Evolutionary conservation across 2,329 filamentous ascomycete species (phyloP).

Genomic region (Cladophialophora carrionii): DNA sequence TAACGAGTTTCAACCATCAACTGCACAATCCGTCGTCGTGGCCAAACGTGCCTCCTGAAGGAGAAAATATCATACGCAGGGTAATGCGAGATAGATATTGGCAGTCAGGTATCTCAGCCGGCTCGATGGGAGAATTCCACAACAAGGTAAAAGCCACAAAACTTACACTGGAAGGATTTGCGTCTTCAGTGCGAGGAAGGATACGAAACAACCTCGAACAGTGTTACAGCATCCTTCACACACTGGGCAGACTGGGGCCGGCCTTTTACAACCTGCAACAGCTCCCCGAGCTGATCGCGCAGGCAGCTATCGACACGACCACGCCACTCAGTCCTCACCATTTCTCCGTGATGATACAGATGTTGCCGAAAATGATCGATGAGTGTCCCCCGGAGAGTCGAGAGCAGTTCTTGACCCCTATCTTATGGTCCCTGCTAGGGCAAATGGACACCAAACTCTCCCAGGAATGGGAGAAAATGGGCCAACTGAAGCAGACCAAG

Average conservation of each 20-base stretch:
- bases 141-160: slow-evolving; percentile 87
- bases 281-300: slow-evolving; percentile 78
- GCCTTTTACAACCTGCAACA: slow-evolving; percentile 90
- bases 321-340: slow-evolving; percentile 87
- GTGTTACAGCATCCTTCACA: slow-evolving; percentile 91
- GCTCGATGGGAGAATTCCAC: slow-evolving; percentile 96
- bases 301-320: slow-evolving; percentile 81
- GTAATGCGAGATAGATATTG: slow-evolving; percentile 95
- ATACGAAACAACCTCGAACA: slow-evolving; percentile 89
- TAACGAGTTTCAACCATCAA: slow-evolving; percentile 84
- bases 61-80: slow-evolving; percentile 74
- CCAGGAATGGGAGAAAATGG: slow-evolving; percentile 80
- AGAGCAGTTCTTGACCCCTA: slow-evolving; percentile 78
- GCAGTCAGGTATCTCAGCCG: slow-evolving; percentile 95
- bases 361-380: slow-evolving; percentile 86
- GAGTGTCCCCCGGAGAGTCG: slow-evolving; percentile 82
- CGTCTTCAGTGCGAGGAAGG: slow-evolving; percentile 86
- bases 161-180: slow-evolving; percentile 86
- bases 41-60: slow-evolving; percentile 73
- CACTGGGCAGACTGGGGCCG: slow-evolving; percentile 82
- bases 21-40: slow-evolving; percentile 88
- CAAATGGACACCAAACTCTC: slow-evolving; percentile 88
- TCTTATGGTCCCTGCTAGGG: slow-evolving; percentile 78
- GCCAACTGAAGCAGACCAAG: slow-evolving; percentile 59
- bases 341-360: slow-evolving; percentile 86